phyloP scores from a whole-genome alignment of 352 stramenopile species.

The Pythium vanterpoolii region DNA sequence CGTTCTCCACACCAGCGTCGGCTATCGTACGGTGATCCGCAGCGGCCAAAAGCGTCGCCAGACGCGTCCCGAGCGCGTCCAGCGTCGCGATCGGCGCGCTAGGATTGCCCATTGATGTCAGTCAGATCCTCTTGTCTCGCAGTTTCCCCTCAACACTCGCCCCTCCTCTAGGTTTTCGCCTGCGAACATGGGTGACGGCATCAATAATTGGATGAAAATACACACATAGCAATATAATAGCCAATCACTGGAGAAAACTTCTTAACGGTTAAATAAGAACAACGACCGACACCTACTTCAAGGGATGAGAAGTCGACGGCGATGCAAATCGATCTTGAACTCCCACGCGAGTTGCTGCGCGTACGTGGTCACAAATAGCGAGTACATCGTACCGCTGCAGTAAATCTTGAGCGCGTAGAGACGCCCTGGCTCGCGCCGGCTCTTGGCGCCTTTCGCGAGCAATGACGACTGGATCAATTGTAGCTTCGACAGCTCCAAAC shows the following conservation, averaged over 20 bases:
- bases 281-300: conserved; percentile 23
- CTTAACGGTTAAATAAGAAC: conserved; percentile 27
- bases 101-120: conserved; percentile 21
- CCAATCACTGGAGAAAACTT: conserved; percentile 15
- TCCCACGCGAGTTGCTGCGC: conserved; percentile 78
- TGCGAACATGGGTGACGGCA: conserved; percentile 20
- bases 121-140: conserved; percentile 10
- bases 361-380: conserved; percentile 72
- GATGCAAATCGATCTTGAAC: conserved; percentile 76
- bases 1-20: background rate
- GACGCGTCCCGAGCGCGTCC: conserved; percentile 12
- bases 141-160: conserved; percentile 31
- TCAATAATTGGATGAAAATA: conserved; percentile 37
- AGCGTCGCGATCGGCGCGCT: conserved; percentile 9
- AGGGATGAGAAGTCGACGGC: conserved; percentile 68
- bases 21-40: conserved; percentile 2
- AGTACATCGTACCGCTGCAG: conserved; percentile 59
- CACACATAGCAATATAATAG: background rate
- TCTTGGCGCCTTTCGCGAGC: conserved; percentile 31
- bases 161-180: background rate
- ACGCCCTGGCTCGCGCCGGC: conserved; percentile 38
- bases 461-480: conserved; percentile 63
- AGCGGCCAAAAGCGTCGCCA: conserved; percentile 17
- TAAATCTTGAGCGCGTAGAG: conserved; percentile 78
- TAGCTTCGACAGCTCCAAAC: conserved; percentile 74